phyloP scores from a whole-genome alignment of 345 rosid genomes.

The thale cress (Arabidopsis thaliana) region DNA sequence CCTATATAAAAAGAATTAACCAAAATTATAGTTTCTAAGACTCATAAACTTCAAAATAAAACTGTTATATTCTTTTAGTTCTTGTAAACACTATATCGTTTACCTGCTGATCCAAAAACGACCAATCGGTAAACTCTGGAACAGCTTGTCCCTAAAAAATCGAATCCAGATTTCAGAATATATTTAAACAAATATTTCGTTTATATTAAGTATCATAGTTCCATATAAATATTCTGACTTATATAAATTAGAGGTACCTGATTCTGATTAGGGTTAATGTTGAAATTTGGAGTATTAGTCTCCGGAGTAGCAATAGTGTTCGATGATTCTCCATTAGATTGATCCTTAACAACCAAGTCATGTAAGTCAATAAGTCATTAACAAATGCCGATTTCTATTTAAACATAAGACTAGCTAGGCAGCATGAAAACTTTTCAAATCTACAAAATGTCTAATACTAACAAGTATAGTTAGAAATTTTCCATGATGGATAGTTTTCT shows the following conservation, averaged over 20 bases:
- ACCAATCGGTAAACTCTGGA: constrained; percentile 28
- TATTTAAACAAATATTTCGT: not conserved
- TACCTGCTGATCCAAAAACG: constrained; percentile 35
- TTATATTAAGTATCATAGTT: not conserved
- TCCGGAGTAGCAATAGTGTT: constrained; percentile 34
- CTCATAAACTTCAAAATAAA: constrained; percentile 2
- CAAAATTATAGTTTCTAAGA: not conserved
- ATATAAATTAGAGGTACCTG: constrained; percentile 32
- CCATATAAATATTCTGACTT: not conserved
- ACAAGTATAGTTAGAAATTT: no score
- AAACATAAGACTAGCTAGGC: not conserved
- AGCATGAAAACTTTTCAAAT: not conserved
- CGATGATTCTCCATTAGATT: constrained; percentile 22
- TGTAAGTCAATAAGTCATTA: constrained; percentile 4
- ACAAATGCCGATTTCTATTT: not conserved
- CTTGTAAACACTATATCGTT: constrained; percentile 8
- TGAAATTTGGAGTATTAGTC: not conserved
- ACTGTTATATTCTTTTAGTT: not conserved
- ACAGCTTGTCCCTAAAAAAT: constrained; percentile 31
- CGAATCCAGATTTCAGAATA: constrained; percentile 5
- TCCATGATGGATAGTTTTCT: not conserved
- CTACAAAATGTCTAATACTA: no score
- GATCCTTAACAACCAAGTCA: constrained; percentile 24
- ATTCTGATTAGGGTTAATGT: constrained; percentile 24
- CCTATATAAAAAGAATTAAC: constrained; percentile 21